These are phyloP conservation scores for Penicillium sp. DNA, from an alignment of 2,329 filamentous ascomycete species.

Conservation along the genomic window DNA sequence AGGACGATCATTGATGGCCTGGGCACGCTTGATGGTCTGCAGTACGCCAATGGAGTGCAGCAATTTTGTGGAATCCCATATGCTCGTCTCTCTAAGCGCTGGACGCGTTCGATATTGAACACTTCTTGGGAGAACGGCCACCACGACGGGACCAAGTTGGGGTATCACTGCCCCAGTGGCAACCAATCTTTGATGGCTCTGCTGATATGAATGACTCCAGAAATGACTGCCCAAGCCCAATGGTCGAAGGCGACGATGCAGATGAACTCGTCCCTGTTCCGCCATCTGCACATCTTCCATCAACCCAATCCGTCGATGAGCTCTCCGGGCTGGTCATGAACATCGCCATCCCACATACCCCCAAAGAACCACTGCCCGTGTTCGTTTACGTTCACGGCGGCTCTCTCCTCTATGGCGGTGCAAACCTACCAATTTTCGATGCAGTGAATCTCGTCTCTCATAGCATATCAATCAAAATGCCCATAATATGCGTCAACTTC, in stretches of 20 bases:
- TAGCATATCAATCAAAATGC: constrained; percentile 21
- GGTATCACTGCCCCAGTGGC: constrained; percentile 8
- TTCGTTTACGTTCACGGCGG: constrained; percentile 30
- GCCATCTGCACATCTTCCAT: constrained; percentile 18
- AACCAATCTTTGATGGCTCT: background rate
- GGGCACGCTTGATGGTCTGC: constrained; percentile 21
- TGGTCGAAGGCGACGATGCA: constrained; percentile 19
- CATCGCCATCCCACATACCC: constrained; percentile 20
- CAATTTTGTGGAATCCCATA: constrained; percentile 31
- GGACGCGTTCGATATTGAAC: constrained; percentile 23
- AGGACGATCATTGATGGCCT: constrained; percentile 16
- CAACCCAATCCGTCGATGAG: constrained; percentile 16
- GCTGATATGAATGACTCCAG: constrained; percentile 5
- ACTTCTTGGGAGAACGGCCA: constrained; percentile 16
- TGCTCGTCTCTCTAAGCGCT: constrained; percentile 23
- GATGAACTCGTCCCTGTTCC: constrained; percentile 27
- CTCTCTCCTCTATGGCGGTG: constrained; percentile 28
- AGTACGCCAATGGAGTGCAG: constrained; percentile 25
- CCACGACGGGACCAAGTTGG: constrained; percentile 27
- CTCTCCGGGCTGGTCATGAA: constrained; percentile 27
- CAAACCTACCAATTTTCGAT: constrained; percentile 29
- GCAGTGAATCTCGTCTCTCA: constrained; percentile 27
- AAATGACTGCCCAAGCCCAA: constrained; percentile 24
- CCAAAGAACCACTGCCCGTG: constrained; percentile 17
- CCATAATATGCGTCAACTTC: constrained; percentile 28